phyloP scores from a whole-genome alignment of 2,329 filamentous ascomycete species.

The Polychaeton citri region DNA sequence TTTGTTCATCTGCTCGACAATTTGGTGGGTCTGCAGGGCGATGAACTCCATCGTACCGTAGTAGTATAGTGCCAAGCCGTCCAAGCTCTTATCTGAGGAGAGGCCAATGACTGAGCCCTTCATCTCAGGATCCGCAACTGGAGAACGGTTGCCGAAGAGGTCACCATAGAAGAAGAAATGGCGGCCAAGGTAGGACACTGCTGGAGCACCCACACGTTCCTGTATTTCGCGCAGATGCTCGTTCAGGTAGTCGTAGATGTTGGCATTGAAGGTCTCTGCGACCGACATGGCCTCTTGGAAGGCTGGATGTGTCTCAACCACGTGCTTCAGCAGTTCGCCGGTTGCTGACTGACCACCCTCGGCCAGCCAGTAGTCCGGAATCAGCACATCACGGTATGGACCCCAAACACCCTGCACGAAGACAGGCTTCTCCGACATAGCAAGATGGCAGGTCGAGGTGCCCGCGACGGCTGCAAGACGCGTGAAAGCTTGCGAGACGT shows the following conservation, averaged over 20 bases:
- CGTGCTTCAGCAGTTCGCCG: constrained; percentile 83
- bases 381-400: constrained; percentile 84
- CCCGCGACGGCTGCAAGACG: constrained; percentile 88
- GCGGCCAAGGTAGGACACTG: constrained; percentile 71
- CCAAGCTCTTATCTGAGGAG: constrained; percentile 71
- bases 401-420: constrained; percentile 97
- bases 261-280: constrained; percentile 69
- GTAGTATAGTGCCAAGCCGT: constrained; percentile 82
- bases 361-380: constrained; percentile 90
- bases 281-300: constrained; percentile 68
- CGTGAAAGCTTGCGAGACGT: constrained; percentile 83
- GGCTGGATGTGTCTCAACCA: constrained; percentile 88
- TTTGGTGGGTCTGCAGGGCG: constrained; percentile 89
- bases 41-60: constrained; percentile 98
- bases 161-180: constrained; percentile 99
- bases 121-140: constrained; percentile 87
- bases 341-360: constrained; percentile 96
- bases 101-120: constrained; percentile 78
- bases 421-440: constrained; percentile 84
- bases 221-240: constrained; percentile 67
- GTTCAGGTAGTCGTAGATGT: constrained; percentile 93
- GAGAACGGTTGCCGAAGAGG: constrained; percentile 90
- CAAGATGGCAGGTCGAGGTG: constrained; percentile 92
- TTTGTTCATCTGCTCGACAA: constrained; percentile 85
- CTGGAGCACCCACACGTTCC: constrained; percentile 55